Percentiles rank a stretch among this genome's conserved stretches.
phyloP scores from a whole-genome alignment of 441 rosid genomes.

The Erysimum cheiri region DNA sequence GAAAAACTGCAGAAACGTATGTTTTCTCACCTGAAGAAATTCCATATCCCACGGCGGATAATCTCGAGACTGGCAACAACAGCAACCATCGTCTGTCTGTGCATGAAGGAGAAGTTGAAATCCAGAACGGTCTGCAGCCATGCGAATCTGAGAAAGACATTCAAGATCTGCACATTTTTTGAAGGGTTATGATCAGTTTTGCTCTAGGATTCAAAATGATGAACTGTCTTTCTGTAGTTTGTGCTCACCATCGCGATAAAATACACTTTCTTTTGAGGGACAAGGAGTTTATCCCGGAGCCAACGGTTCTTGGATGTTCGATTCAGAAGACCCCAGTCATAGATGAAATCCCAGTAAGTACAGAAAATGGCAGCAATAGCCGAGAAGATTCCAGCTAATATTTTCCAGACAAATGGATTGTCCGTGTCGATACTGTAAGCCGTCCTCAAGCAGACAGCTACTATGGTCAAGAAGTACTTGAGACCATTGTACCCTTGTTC shows the following conservation, averaged over 20 bases:
- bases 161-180: conserved; percentile 50
- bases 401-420: conserved; percentile 44
- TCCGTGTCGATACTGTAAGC: conserved; percentile 46
- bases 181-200: neutral
- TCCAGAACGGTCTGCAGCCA: conserved; percentile 72
- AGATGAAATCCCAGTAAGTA: conserved; percentile 79
- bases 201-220: neutral
- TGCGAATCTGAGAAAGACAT: conserved; percentile 71
- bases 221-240: neutral
- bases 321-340: conserved; percentile 81
- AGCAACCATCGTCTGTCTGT: conserved; percentile 49
- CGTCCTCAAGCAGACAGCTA: conserved; percentile 51
- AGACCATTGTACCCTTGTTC: conserved; percentile 50
- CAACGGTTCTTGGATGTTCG: conserved; percentile 63
- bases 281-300: conserved; percentile 82
- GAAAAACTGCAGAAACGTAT: neutral
- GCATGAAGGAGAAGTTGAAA: conserved; percentile 47
- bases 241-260: conserved; percentile 64
- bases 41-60: conserved; percentile 88
- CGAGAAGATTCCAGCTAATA: conserved; percentile 58
- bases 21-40: conserved; percentile 72
- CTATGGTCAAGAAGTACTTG: conserved; percentile 50
- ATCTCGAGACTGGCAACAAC: conserved; percentile 75
- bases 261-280: conserved; percentile 61
- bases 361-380: conserved; percentile 55